Conservation (phyloP, 306 rosid genomes). For the Gastrolobium bilobum region DNA sequence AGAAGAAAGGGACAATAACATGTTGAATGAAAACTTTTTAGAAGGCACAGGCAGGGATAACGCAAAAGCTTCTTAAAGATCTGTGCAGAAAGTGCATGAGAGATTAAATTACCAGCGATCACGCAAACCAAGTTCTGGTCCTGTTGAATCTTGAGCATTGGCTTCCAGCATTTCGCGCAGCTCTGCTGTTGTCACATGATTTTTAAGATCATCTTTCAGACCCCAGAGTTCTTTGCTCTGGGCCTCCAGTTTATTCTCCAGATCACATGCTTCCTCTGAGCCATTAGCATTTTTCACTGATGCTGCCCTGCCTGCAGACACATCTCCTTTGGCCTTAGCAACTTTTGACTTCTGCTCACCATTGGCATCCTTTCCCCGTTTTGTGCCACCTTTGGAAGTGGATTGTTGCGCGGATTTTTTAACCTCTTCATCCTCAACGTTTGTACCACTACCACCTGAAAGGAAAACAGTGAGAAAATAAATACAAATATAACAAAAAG, state of each 20-base stretch:
- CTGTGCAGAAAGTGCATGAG: background rate
- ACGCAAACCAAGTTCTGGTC: slow-evolving; percentile 96
- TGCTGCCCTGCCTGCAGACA: slow-evolving; percentile 60
- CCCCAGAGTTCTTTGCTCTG: slow-evolving; percentile 88
- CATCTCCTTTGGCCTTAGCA: slow-evolving; percentile 69
- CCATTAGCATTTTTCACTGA: slow-evolving; percentile 47
- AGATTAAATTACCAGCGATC: slow-evolving; percentile 81
- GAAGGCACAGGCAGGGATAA: background rate
- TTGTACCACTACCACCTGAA: slow-evolving; percentile 59
- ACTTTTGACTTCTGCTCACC: slow-evolving; percentile 71
- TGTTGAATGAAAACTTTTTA: slow-evolving; percentile 23
- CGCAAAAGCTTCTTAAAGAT: slow-evolving; percentile 15
- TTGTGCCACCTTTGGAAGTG: slow-evolving; percentile 68
- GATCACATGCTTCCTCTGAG: slow-evolving; percentile 53
- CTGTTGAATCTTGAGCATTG: slow-evolving; percentile 79
- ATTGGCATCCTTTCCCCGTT: slow-evolving; percentile 69
- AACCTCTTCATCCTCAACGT: slow-evolving; percentile 54
- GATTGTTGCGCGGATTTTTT: slow-evolving; percentile 51
- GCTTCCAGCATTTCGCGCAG: slow-evolving; percentile 85
- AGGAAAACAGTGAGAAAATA: slow-evolving; percentile 45
- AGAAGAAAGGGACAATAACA: background rate
- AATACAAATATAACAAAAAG: slow-evolving; percentile 25
- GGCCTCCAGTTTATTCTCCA: slow-evolving; percentile 70
- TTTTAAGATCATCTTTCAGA: slow-evolving; percentile 88
- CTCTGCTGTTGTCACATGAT: slow-evolving; percentile 74